phyloP scores from a whole-genome alignment of 2,329 filamentous ascomycete species.

The Emmonsiellopsis sp. region DNA sequence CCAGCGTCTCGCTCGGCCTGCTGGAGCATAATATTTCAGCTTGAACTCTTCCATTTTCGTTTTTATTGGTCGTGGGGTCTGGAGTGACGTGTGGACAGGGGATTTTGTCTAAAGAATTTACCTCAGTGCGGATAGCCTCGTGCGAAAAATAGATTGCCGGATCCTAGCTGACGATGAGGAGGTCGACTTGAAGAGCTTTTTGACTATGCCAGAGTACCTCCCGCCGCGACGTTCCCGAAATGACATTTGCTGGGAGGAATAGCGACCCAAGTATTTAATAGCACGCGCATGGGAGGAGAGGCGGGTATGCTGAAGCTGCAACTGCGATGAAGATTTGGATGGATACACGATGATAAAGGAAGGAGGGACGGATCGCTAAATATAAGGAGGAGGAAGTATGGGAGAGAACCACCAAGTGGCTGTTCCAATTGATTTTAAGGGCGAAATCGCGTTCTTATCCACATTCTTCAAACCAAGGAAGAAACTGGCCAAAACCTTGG shows the following conservation, averaged over 20 bases:
- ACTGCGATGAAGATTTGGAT: not conserved
- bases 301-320: not conserved
- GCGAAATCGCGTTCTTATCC: not conserved
- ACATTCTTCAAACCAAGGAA: not conserved
- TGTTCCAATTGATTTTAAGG: not conserved
- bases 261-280: not conserved
- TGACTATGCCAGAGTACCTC: conserved; percentile 24
- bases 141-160: conserved; percentile 25
- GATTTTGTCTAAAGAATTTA: conserved; percentile 13
- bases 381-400: not conserved
- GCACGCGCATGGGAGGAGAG: not conserved
- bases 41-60: not conserved
- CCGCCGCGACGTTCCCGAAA: conserved; percentile 24
- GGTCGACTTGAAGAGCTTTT: conserved; percentile 25
- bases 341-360: no score
- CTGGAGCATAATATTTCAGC: not conserved
- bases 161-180: conserved; percentile 18
- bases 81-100: conserved; percentile 4
- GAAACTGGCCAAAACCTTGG: not conserved
- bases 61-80: not conserved
- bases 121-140: conserved; percentile 27
- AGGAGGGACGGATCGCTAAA: not conserved
- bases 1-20: conserved; percentile 4
- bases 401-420: not conserved
- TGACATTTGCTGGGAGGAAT: conserved; percentile 24